Evolutionary conservation across 2,329 filamentous ascomycete genomes (phyloP).

Genomic region (Alternaria tenuissima): DNA sequence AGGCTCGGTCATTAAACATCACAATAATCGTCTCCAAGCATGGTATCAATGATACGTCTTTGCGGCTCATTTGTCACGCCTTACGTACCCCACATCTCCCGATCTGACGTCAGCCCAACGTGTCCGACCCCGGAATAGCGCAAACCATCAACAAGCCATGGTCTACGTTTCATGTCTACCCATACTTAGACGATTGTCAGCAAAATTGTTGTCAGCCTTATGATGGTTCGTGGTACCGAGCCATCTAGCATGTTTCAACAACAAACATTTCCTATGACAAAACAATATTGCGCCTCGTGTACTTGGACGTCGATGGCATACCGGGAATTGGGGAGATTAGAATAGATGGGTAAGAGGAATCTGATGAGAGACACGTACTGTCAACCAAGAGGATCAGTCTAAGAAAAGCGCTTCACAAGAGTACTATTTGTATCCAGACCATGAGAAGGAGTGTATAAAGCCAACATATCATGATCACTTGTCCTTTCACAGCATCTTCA

Average conservation of each 20-base stretch:
- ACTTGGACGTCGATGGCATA: background rate
- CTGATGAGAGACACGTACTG: background rate
- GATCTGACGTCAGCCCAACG: background rate
- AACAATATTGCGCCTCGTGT: background rate
- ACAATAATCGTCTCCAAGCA: background rate
- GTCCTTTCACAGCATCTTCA: background rate
- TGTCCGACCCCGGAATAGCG: background rate
- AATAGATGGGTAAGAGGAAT: background rate
- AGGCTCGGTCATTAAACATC: background rate
- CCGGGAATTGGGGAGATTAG: rapidly evolving
- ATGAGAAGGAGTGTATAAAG: background rate
- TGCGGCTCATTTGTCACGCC: background rate
- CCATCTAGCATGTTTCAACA: background rate
- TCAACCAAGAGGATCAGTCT: background rate
- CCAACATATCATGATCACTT: background rate
- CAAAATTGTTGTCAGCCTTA: background rate
- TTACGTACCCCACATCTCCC: background rate
- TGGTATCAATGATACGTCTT: too few species aligned
- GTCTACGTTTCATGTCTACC: background rate
- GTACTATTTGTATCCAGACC: background rate
- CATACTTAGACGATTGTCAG: background rate
- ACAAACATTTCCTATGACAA: background rate
- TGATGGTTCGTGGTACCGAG: background rate
- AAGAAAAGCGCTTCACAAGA: background rate
- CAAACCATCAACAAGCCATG: background rate